Base-by-base conservation (phyloP, 805 yeast species). In the Yarrowia yakushimensis region DNA sequence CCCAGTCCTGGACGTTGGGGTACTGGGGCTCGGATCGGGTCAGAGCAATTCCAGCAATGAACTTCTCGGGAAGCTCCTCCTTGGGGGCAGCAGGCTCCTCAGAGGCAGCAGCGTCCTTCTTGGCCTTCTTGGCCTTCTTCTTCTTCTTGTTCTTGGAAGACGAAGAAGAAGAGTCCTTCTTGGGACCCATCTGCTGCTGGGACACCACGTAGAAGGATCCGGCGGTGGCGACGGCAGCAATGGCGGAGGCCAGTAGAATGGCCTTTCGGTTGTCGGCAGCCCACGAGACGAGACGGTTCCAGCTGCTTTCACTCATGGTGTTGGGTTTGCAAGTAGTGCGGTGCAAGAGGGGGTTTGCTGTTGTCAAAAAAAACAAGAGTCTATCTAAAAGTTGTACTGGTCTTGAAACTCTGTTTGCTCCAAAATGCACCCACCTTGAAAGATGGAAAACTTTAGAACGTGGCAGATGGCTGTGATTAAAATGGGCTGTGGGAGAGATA, bases 121-220 rank as follows among this genome's bases (percentile, higher is more conserved):
- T 63, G 60, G 39, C 52, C 66, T 69, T 70, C 60, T 67, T 69
- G 66, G 69, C 67, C 65, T 64, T 67, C 67, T 68, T 68, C 68
- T 70, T 69, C 69, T 73, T 72, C 70, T 71, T 75, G 69, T 72
- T 76, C 76, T 80, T 81, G 75, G 78, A 79, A 75, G 80, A 81
- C 73, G 77, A 74, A 60, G 69, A 64, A 30, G 69, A 15, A 69
- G 42, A 31, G 45, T 59, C 54, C 33, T 42, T 33, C 42, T 59
- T 59, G 18, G 61, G 48, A 68, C 86, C 86, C 79, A 90, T 90
- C 74, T 86, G 86, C 13, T 39, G 54, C 10, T 31, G 65, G 4
- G 70, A 67, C 34, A 33, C 60, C 15, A 52, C 62, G 46, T 63
- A 43, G 43, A 62, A 52, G 25, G 62, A 28, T n/a, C 62, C 46